Evolutionary conservation across 352 stramenopile genomes (phyloP).

Genomic region (Pythium aphanidermatum): DNA sequence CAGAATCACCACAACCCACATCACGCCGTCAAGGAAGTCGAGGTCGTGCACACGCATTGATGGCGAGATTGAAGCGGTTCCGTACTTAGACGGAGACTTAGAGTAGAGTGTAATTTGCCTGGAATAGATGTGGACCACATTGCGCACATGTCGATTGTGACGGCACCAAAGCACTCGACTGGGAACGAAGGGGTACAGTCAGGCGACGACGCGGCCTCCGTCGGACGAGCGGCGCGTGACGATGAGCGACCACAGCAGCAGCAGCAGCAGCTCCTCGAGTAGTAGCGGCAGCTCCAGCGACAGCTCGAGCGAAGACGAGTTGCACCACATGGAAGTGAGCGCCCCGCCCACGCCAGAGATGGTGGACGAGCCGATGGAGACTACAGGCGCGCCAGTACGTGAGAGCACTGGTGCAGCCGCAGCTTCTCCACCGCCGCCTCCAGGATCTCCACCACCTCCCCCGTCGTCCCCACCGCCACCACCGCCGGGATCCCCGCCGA

Average conservation of each 20-base stretch:
- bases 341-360: slow-evolving; percentile 9
- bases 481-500: slow-evolving; percentile 4
- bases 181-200: not conserved
- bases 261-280: slow-evolving; percentile 29
- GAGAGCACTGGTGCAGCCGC: no score
- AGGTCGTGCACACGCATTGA: slow-evolving; percentile 8
- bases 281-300: slow-evolving; percentile 43
- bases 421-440: slow-evolving; percentile 21
- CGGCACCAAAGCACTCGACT: no score
- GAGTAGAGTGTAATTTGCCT: no score
- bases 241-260: slow-evolving; percentile 21
- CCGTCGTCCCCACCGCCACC: slow-evolving; percentile 20
- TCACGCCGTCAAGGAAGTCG: not conserved
- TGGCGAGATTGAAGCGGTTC: no score
- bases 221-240: no score
- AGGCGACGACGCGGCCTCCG: no score
- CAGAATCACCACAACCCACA: slow-evolving; percentile 24
- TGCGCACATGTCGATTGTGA: no score
- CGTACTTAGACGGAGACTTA: no score
- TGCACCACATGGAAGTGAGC: slow-evolving; percentile 20
- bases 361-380: no score
- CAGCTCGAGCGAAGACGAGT: no score
- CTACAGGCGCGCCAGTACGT: no score
- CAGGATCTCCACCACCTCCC: slow-evolving; percentile 27
- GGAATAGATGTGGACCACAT: no score